A percentile compares a stretch with the other conserved stretches of the same genome.
phyloP scores from a whole-genome alignment of 495 filamentous ascomycete species.

The Hypoxylon subgilvum region DNA sequence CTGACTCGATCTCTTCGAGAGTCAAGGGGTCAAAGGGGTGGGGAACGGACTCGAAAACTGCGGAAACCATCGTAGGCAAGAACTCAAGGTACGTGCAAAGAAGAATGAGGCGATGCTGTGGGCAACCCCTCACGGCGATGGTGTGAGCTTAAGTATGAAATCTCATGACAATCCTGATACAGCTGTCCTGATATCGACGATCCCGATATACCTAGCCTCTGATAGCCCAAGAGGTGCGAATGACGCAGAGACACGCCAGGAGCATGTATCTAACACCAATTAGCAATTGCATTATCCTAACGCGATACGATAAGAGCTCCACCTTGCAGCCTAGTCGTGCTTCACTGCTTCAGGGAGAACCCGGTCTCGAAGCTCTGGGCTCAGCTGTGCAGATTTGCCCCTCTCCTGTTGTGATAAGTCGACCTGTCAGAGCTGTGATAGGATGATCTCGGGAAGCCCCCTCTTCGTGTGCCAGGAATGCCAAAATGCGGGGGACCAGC shows the following conservation, averaged over 20 bases:
- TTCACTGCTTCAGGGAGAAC: conserved; percentile 6
- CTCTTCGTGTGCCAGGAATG: conserved; percentile 16
- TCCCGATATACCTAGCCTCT: background rate
- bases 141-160: conserved; percentile 16
- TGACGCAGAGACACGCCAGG: conserved; percentile 21
- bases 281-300: conserved; percentile 34
- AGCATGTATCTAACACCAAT: conserved; percentile 30
- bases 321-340: conserved; percentile 8
- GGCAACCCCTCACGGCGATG: background rate
- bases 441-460: conserved; percentile 30
- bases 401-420: conserved; percentile 31
- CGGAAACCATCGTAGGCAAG: conserved; percentile 26
- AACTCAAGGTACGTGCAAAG: background rate
- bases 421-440: conserved; percentile 16
- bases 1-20: conserved; percentile 75
- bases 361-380: conserved; percentile 21
- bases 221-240: conserved; percentile 12
- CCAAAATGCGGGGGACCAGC: conserved; percentile 39
- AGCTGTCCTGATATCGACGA: conserved; percentile 1
- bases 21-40: conserved; percentile 89
- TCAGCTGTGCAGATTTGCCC: conserved; percentile 20
- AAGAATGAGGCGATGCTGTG: conserved; percentile 1
- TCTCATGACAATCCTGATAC: conserved; percentile 1
- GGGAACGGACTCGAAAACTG: conserved; percentile 31
- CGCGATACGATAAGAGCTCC: conserved; percentile 30